phyloP scores from a whole-genome alignment of 352 stramenopile species.

The Globisporangium cylindrosporum region DNA sequence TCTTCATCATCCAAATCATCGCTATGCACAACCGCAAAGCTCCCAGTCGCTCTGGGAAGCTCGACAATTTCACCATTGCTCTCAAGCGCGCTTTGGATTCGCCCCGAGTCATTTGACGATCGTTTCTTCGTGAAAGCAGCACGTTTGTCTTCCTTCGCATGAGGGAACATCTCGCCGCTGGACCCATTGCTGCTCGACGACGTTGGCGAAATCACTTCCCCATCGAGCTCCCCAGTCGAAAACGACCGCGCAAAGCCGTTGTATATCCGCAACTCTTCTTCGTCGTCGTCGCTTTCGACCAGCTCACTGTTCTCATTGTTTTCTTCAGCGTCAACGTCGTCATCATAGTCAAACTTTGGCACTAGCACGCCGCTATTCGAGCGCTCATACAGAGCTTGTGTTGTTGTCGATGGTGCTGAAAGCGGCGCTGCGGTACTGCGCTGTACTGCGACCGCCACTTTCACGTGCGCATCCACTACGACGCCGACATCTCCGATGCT shows the following conservation, averaged over 20 bases:
- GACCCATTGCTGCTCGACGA: slow-evolving; percentile 63
- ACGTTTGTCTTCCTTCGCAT: background rate
- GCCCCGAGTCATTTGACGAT: slow-evolving; percentile 15
- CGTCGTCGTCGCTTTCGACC: background rate
- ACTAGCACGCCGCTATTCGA: slow-evolving; percentile 23
- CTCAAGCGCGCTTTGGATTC: slow-evolving; percentile 24
- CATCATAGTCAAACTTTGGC: slow-evolving; percentile 18
- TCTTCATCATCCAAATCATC: slow-evolving; percentile 20
- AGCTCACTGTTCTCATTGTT: slow-evolving; percentile 4
- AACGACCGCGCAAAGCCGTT: slow-evolving; percentile 15
- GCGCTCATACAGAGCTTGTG: slow-evolving; percentile 10
- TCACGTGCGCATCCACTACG: background rate
- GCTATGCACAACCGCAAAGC: slow-evolving; percentile 26
- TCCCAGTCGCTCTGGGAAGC: background rate
- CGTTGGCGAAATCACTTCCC: slow-evolving; percentile 40
- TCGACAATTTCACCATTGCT: slow-evolving; percentile 16
- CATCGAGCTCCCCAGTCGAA: background rate
- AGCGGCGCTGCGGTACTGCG: background rate
- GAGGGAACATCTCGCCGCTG: slow-evolving; percentile 23
- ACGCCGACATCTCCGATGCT: background rate
- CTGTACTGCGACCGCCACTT: slow-evolving; percentile 6
- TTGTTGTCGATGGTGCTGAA: background rate
- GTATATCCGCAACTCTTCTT: slow-evolving; percentile 13
- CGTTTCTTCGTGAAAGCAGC: slow-evolving; percentile 13
- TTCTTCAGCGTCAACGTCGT: slow-evolving; percentile 11